phyloP scores from a whole-genome alignment of 2,329 filamentous ascomycete genomes.

The Helminthosporium solani region DNA sequence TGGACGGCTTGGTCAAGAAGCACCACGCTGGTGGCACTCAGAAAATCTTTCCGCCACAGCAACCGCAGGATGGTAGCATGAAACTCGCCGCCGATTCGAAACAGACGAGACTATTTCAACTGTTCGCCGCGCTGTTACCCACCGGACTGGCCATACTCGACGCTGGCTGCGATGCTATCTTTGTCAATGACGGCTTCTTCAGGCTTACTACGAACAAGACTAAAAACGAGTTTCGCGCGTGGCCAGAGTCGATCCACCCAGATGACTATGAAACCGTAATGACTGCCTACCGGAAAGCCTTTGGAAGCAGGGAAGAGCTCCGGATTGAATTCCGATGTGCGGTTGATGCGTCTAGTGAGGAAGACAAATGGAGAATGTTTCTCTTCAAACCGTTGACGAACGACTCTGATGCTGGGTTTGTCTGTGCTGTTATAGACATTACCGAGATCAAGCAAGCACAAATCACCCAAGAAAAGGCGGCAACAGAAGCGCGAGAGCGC shows the following conservation, averaged over 20 bases:
- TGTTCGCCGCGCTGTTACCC: slow-evolving; percentile 49
- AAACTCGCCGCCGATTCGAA: slow-evolving; percentile 25
- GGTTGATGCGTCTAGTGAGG: slow-evolving; percentile 31
- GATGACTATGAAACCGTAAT: slow-evolving; percentile 49
- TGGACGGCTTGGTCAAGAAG: slow-evolving; percentile 19
- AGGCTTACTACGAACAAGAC: slow-evolving; percentile 47
- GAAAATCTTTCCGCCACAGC: slow-evolving; percentile 12
- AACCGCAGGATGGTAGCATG: background rate
- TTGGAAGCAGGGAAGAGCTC: slow-evolving; percentile 40
- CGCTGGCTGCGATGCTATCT: slow-evolving; percentile 47
- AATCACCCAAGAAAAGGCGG: slow-evolving; percentile 44
- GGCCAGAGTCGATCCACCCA: slow-evolving; percentile 49
- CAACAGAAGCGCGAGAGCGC: slow-evolving; percentile 45
- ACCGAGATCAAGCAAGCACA: slow-evolving; percentile 49
- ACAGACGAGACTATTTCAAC: slow-evolving; percentile 46
- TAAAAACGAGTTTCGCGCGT: slow-evolving; percentile 45
- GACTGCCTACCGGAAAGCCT: slow-evolving; percentile 46
- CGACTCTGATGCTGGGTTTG: slow-evolving; percentile 47
- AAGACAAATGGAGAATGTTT: slow-evolving; percentile 45
- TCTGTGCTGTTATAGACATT: slow-evolving; percentile 50
- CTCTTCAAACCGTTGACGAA: slow-evolving; percentile 46
- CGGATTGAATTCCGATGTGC: slow-evolving; percentile 47
- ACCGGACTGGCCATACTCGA: slow-evolving; percentile 50
- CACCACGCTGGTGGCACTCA: slow-evolving; percentile 11
- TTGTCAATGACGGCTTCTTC: slow-evolving; percentile 51